Evolutionary conservation across 2,329 filamentous ascomycete genomes (phyloP).

Genomic region (Hypoxylon sp.): DNA sequence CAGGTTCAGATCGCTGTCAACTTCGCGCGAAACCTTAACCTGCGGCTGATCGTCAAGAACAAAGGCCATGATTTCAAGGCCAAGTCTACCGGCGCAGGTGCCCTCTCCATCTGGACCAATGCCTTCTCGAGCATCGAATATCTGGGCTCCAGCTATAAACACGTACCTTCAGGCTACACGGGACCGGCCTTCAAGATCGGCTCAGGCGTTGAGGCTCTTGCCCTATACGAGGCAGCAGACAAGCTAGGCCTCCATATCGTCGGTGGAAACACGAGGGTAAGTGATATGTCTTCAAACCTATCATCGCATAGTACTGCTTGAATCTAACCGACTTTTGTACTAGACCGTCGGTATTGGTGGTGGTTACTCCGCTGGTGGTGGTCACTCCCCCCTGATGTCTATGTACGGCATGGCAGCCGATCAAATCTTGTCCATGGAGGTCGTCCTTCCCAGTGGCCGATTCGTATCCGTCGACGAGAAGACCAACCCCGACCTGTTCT

Average conservation of each 20-base stretch:
- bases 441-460: constrained; percentile 59
- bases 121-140: constrained; percentile 50
- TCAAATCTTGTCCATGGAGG: constrained; percentile 61
- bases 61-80: constrained; percentile 64
- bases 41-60: constrained; percentile 63
- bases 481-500: constrained; percentile 61
- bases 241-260: constrained; percentile 61
- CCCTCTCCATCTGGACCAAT: constrained; percentile 55
- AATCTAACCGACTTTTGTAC: constrained; percentile 22
- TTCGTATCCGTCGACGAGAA: constrained; percentile 56
- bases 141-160: constrained; percentile 47
- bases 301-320: background rate
- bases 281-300: constrained; percentile 1
- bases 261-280: constrained; percentile 60
- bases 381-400: constrained; percentile 62
- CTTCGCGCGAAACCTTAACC: constrained; percentile 59
- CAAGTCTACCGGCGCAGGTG: constrained; percentile 53
- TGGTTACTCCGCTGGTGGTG: constrained; percentile 61
- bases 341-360: constrained; percentile 62
- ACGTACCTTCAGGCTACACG: constrained; percentile 30
- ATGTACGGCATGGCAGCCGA: constrained; percentile 62
- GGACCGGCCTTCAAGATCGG: constrained; percentile 67
- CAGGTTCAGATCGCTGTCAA: constrained; percentile 61
- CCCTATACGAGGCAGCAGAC: constrained; percentile 64
- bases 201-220: constrained; percentile 64